Conservation (phyloP, 371 early-diverging fungal species). For the Mucor irregularis region DNA sequence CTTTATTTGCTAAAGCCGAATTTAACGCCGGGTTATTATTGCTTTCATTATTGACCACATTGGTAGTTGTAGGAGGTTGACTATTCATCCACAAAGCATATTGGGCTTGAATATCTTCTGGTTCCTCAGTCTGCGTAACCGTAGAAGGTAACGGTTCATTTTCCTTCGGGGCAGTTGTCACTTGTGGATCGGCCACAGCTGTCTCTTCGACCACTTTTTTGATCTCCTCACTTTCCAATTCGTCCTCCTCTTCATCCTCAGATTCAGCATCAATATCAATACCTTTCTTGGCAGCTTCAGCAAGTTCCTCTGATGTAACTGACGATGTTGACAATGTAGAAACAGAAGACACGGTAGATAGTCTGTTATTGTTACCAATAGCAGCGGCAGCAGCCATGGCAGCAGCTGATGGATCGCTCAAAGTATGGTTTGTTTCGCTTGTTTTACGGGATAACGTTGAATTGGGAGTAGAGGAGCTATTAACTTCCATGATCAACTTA, state of each 20-base stretch:
- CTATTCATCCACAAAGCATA: conserved; percentile 48
- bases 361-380: conserved; percentile 1
- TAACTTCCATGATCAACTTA: background rate
- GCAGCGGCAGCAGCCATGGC: conserved; percentile 9
- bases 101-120: conserved; percentile 35
- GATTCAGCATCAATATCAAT: background rate
- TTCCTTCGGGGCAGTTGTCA: too few species aligned
- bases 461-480: conserved; percentile 5
- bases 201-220: background rate
- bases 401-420: conserved; percentile 7
- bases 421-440: conserved; percentile 2
- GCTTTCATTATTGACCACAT: background rate
- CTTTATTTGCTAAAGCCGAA: background rate
- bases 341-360: conserved; percentile 22
- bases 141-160: background rate
- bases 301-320: conserved; percentile 20
- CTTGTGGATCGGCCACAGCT: background rate
- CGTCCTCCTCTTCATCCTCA: conserved; percentile 8
- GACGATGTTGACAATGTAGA: background rate
- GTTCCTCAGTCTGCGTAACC: background rate
- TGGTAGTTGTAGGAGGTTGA: conserved; percentile 10
- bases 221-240: background rate
- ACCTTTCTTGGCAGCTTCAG: conserved; percentile 3
- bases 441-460: conserved; percentile 11
- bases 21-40: background rate